These are phyloP conservation scores for Termitomyces sp. DNA, from an alignment of 768 basidiomycete genomes.

Conservation along the genomic window DNA sequence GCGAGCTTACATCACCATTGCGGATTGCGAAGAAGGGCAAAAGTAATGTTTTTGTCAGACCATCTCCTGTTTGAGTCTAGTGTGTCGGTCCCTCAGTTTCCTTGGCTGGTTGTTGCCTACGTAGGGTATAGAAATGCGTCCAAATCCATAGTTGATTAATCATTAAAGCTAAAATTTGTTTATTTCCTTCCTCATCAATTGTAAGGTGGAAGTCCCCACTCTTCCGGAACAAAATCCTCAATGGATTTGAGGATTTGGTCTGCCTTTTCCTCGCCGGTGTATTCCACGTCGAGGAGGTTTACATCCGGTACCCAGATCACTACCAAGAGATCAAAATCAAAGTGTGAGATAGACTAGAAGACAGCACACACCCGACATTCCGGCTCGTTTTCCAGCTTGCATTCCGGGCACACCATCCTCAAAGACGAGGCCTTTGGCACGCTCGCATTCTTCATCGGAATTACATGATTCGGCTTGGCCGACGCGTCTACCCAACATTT, in stretches of 20 bases:
- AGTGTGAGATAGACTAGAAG: not conserved
- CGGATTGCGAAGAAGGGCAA: slow-evolving; percentile 8
- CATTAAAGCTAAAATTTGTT: not conserved
- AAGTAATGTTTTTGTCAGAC: not conserved
- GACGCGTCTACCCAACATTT: slow-evolving; percentile 49
- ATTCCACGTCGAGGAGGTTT: slow-evolving; percentile 50
- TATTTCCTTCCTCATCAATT: not conserved
- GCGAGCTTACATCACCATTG: slow-evolving; percentile 6
- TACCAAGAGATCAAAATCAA: slow-evolving; percentile 19
- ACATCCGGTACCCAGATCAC: slow-evolving; percentile 85
- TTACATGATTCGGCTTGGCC: slow-evolving; percentile 36
- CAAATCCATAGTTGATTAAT: not conserved
- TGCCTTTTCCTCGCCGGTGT: slow-evolving; percentile 42
- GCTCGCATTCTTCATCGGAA: slow-evolving; percentile 35
- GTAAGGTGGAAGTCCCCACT: slow-evolving; percentile 81
- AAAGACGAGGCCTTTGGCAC: slow-evolving; percentile 68
- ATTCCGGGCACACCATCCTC: slow-evolving; percentile 79
- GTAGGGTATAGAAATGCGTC: not conserved
- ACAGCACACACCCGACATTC: slow-evolving; percentile 66
- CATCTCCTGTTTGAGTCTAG: not conserved
- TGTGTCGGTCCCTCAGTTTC: not conserved
- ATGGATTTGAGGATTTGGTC: slow-evolving; percentile 58
- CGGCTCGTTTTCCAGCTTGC: slow-evolving; percentile 76
- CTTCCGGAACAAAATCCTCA: slow-evolving; percentile 70
- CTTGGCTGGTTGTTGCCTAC: not conserved